These are phyloP conservation scores for Phlebopus sp. DNA, from an alignment of 1,284 basidiomycete genomes.

Conservation along the genomic window DNA sequence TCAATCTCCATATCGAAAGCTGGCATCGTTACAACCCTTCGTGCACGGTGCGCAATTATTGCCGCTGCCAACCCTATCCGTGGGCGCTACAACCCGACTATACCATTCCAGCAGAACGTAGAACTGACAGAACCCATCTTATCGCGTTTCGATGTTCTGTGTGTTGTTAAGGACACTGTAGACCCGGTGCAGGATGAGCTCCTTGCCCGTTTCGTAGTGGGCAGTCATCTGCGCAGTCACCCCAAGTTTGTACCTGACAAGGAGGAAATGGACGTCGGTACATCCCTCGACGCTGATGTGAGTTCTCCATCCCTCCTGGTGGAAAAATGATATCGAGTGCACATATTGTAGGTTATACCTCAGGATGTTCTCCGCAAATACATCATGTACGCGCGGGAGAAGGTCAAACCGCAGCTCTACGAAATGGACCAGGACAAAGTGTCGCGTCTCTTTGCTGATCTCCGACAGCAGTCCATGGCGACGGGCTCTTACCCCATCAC, in stretches of 20 bases:
- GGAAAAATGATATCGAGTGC: constrained; percentile 12
- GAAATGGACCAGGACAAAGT: constrained; percentile 97
- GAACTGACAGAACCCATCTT: constrained; percentile 98
- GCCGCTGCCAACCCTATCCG: constrained; percentile 98
- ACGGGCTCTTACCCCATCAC: constrained; percentile 99
- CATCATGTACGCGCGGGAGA: constrained; percentile 98
- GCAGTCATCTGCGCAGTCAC: constrained; percentile 92
- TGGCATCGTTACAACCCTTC: constrained; percentile 95
- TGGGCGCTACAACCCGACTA: constrained; percentile 95
- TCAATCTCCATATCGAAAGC: constrained; percentile 99
- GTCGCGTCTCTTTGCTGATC: constrained; percentile 91
- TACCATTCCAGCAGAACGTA: constrained; percentile 98
- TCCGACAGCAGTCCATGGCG: constrained; percentile 92
- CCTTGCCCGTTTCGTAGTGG: constrained; percentile 95
- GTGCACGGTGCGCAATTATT: constrained; percentile 96
- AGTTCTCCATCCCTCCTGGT: constrained; percentile 28
- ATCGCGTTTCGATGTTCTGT: constrained; percentile 98
- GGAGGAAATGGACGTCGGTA: constrained; percentile 88
- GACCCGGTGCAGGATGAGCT: constrained; percentile 98
- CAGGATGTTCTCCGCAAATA: constrained; percentile 98
- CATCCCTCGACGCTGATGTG: constrained; percentile 89
- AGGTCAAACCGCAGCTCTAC: constrained; percentile 88
- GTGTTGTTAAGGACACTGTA: constrained; percentile 96
- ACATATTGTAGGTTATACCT: constrained; percentile 76
- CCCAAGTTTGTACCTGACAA: constrained; percentile 85